A percentile compares a stretch with the other conserved stretches of the same genome.
phyloP scores from a whole-genome alignment of 495 filamentous ascomycete genomes.

The Penicillium egyptiacum region DNA sequence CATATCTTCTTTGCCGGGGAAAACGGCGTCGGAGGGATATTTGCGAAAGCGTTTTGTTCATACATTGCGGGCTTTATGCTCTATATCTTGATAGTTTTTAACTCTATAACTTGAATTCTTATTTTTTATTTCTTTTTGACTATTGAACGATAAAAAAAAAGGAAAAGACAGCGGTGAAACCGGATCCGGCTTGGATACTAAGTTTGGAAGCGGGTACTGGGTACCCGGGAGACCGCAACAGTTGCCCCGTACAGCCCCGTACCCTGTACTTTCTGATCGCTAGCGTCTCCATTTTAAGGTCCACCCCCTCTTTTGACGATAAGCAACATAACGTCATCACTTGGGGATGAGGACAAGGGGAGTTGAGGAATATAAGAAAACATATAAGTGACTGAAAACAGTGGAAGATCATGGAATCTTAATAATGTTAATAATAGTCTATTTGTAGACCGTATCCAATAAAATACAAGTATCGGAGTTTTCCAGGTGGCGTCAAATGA shows the following conservation, averaged over 20 bases:
- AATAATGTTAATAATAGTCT: neutral
- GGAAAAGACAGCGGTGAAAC: neutral
- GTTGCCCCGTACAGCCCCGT: conserved; percentile 11
- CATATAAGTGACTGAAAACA: neutral
- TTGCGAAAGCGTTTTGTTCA: conserved; percentile 19
- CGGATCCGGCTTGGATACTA: conserved; percentile 7
- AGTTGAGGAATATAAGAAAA: neutral
- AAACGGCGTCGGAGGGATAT: conserved; percentile 19
- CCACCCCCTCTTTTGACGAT: conserved; percentile 39
- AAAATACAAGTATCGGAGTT: neutral
- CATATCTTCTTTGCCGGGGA: conserved; percentile 14
- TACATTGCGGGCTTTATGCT: conserved; percentile 20
- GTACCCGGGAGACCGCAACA: conserved; percentile 9
- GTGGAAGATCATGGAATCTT: neutral
- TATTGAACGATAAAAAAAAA: neutral
- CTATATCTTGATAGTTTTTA: conserved; percentile 3
- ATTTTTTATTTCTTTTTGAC: neutral
- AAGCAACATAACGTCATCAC: conserved; percentile 32
- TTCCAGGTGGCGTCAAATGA: conserved; percentile 29
- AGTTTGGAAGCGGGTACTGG: conserved; percentile 13
- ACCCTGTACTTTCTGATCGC: conserved; percentile 14
- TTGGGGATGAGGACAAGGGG: neutral
- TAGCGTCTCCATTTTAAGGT: conserved; percentile 10
- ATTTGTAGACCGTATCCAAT: neutral
- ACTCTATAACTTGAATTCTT: neutral